Base-by-base conservation (phyloP, 352 stramenopile genomes). In the Pythium aristosporum region DNA sequence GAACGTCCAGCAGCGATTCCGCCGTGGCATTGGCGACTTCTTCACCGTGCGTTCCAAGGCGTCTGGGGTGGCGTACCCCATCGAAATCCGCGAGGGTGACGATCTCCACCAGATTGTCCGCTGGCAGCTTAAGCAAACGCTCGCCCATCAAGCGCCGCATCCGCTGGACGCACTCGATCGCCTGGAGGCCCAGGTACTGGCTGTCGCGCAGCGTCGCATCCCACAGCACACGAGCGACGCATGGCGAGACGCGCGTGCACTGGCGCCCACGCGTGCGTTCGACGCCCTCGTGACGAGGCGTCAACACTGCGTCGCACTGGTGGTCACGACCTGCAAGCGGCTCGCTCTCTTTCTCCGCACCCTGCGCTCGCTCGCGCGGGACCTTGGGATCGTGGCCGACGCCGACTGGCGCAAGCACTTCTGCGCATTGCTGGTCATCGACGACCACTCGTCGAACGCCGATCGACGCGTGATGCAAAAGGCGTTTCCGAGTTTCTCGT, bases 321-420 rank as follows among this genome's bases (percentile, higher is more conserved):
- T 77, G 18, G 61, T 91, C 7, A 91, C 81, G 2, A 91, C 81
- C 0, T 91, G 79, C 67, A 86, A 87, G 63, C 71, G 81, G 1
- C 62, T 89, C 3, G 20, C 18, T 10, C 63, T 81, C 3, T 91
- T 91, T 43, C 51, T 73, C 5, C 59, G 37, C 37, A 85, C 70
- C 37, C 68, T 85, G 65, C 47, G 43, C 0, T 75, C 66, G 15
- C 65, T 80, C 1, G 20, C 44, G n/a, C 21, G 18, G 13, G 69
- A 48, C 1, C 52, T 80, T 4, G 47, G 43, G 7, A 68, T 72
- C 34, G 25, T 12, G 1, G 41, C 18, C 1, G 28, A 52, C 2
- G 2, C 5, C 18, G 37, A 68, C 10, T 69, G 65, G 69, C 12
- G 16, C 6, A 34, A 58, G 5, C 65, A 63, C 64, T 77, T 88